Evolutionary conservation across 139 green algal genomes (phyloP).

Genomic region (Closterium sp.): DNA sequence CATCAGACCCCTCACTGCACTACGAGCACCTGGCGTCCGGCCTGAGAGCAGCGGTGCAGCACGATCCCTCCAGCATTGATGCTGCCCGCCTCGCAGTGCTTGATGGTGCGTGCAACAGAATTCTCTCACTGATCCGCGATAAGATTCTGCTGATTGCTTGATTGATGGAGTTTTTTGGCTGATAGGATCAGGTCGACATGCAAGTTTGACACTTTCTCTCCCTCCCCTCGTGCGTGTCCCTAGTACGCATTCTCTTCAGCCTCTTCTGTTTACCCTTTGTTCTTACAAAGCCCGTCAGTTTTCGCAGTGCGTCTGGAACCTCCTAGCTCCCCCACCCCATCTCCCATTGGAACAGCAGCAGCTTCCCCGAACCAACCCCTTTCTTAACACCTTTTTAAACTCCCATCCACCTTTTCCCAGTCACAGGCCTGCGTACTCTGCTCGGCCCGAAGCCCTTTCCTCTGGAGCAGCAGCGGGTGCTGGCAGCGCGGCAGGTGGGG

Average conservation of each 20-base stretch:
- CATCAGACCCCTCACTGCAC: neutral
- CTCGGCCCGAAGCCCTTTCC: constrained; percentile 58
- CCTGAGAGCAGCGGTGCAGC: neutral
- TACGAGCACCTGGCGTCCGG: neutral
- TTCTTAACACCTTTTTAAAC: neutral
- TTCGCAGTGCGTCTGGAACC: neutral
- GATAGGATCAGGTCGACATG: too few species aligned
- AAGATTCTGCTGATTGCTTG: too few species aligned
- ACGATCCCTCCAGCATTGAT: neutral
- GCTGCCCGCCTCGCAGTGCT: constrained; percentile 58
- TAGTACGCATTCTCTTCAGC: too few species aligned
- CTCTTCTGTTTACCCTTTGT: too few species aligned
- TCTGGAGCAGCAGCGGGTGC: constrained; percentile 76
- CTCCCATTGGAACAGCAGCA: neutral
- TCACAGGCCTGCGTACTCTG: neutral
- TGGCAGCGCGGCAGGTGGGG: constrained; percentile 82
- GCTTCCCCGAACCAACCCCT: too few species aligned
- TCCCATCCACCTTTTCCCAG: neutral
- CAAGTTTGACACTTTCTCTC: too few species aligned
- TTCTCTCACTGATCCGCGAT: too few species aligned
- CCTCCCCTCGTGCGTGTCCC: too few species aligned
- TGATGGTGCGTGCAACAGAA: constrained; percentile 14
- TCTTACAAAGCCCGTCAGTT: too few species aligned
- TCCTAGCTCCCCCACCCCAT: neutral
- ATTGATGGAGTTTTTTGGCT: too few species aligned